These are phyloP conservation scores for Hypoxylon sp. DNA, from an alignment of 2,329 filamentous ascomycete species.

Conservation along the genomic window DNA sequence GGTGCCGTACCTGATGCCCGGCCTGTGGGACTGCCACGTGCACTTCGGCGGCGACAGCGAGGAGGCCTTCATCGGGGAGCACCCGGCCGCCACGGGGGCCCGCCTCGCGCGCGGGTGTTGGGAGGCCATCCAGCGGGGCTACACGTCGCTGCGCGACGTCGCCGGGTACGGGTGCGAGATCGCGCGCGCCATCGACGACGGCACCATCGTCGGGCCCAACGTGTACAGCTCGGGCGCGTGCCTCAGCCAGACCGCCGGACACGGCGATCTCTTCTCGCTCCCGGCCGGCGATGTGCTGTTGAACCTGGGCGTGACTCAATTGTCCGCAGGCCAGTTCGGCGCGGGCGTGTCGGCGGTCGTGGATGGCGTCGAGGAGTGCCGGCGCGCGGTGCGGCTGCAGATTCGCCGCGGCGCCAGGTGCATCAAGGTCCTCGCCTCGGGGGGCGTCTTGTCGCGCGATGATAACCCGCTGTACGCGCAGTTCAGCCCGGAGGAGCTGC, in stretches of 20 bases:
- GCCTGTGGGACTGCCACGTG: constrained; percentile 56
- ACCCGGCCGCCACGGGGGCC: constrained; percentile 55
- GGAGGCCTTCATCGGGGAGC: constrained; percentile 45
- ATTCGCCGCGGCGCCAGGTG: constrained; percentile 58
- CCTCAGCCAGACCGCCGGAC: constrained; percentile 55
- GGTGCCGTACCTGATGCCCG: constrained; percentile 55
- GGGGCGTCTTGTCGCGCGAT: constrained; percentile 58
- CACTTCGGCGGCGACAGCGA: constrained; percentile 52
- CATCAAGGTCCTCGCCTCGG: constrained; percentile 60
- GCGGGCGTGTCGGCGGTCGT: constrained; percentile 51
- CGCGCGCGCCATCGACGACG: constrained; percentile 52
- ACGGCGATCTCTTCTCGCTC: constrained; percentile 56
- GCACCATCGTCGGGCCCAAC: constrained; percentile 55
- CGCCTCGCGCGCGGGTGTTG: constrained; percentile 55
- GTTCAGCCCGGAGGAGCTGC: constrained; percentile 59
- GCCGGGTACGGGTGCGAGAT: constrained; percentile 56
- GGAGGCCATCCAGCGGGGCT: constrained; percentile 58
- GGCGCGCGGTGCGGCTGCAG: constrained; percentile 58
- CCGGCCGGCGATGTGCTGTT: constrained; percentile 56
- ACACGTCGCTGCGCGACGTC: constrained; percentile 56
- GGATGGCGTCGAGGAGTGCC: constrained; percentile 60
- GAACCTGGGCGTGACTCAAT: constrained; percentile 54
- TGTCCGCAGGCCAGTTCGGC: constrained; percentile 54
- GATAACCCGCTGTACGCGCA: constrained; percentile 59
- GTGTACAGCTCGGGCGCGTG: constrained; percentile 55